Percentiles rank a stretch among this genome's conserved stretches.
Evolutionary conservation across 352 stramenopile species (phyloP).

Genomic region (Pythium insidiosum): DNA sequence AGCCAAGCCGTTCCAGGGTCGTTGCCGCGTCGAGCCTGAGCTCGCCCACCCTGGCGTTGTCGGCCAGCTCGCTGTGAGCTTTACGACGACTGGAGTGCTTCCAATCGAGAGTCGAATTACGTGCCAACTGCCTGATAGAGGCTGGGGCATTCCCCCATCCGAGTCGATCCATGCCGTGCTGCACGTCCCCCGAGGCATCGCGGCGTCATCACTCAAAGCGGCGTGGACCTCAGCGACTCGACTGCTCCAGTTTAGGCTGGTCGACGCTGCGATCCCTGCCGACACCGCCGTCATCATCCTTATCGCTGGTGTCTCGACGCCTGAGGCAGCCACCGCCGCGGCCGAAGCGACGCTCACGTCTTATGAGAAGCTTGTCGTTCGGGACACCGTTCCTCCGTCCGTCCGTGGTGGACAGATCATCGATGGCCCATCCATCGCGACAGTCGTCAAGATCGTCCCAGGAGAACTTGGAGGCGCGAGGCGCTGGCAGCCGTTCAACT

Average conservation of each 20-base stretch:
- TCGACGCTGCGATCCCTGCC: constrained; percentile 31
- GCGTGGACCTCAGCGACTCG: constrained; percentile 19
- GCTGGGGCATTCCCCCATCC: constrained; percentile 29
- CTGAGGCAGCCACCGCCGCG: constrained; percentile 36
- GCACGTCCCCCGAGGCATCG: constrained; percentile 19
- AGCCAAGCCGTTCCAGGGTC: constrained; percentile 38
- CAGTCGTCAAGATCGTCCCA: constrained; percentile 40
- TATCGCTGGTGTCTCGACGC: constrained; percentile 45
- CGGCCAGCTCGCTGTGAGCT: constrained; percentile 39
- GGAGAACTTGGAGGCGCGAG: constrained; percentile 28
- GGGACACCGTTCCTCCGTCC: constrained; percentile 38
- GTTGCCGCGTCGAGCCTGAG: constrained; percentile 32
- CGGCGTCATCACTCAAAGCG: constrained; percentile 21
- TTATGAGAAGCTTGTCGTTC: constrained; percentile 52
- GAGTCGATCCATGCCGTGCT: constrained; percentile 19
- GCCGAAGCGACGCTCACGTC: constrained; percentile 40
- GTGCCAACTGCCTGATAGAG: constrained; percentile 42
- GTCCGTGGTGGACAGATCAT: constrained; percentile 57
- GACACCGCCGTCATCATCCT: constrained; percentile 32
- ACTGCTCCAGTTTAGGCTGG: constrained; percentile 45
- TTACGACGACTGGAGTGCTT: constrained; percentile 31
- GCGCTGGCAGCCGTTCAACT: constrained; percentile 57
- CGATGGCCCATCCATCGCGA: constrained; percentile 37
- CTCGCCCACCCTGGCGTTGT: constrained; percentile 33
- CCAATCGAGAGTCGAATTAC: constrained; percentile 35